These are phyloP conservation scores for Jatropha multifida DNA, from an alignment of 441 rosid genomes.

Conservation along the genomic window DNA sequence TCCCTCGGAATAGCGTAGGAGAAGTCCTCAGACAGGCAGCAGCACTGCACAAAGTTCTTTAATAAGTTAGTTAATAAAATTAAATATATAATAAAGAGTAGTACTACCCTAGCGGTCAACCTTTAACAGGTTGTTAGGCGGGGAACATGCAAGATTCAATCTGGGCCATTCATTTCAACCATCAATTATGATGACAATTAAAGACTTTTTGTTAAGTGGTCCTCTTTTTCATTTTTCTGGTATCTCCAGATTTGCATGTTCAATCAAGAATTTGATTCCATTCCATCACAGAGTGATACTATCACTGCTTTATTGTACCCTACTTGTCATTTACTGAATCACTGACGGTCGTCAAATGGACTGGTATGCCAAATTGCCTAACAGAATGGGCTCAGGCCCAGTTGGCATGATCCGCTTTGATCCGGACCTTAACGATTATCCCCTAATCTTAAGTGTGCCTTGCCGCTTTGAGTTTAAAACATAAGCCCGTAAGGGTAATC, in stretches of 20 bases:
- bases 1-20: too few relatives aligned
- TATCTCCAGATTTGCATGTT: constrained; percentile 15
- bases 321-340: too few relatives aligned
- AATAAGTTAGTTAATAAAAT: constrained; percentile 31
- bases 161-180: constrained; percentile 29
- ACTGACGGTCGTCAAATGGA: too few relatives aligned
- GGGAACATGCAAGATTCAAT: constrained; percentile 26
- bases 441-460: too few relatives aligned
- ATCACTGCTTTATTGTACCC: neutral
- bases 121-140: constrained; percentile 29
- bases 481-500: neutral
- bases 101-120: constrained; percentile 23
- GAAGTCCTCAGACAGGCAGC: neutral
- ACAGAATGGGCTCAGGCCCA: too few relatives aligned
- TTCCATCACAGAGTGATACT: neutral
- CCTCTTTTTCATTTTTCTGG: constrained; percentile 6
- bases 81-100: constrained; percentile 10
- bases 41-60: constrained; percentile 21
- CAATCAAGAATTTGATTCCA: constrained; percentile 5
- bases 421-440: too few relatives aligned
- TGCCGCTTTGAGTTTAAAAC: too few relatives aligned
- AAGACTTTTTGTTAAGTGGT: constrained; percentile 16
- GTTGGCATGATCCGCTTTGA: too few relatives aligned
- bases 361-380: too few relatives aligned
- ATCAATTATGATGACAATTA: constrained; percentile 18